These are phyloP conservation scores for Nemania sp. DNA, from an alignment of 2,329 filamentous ascomycete genomes.

Conservation along the genomic window DNA sequence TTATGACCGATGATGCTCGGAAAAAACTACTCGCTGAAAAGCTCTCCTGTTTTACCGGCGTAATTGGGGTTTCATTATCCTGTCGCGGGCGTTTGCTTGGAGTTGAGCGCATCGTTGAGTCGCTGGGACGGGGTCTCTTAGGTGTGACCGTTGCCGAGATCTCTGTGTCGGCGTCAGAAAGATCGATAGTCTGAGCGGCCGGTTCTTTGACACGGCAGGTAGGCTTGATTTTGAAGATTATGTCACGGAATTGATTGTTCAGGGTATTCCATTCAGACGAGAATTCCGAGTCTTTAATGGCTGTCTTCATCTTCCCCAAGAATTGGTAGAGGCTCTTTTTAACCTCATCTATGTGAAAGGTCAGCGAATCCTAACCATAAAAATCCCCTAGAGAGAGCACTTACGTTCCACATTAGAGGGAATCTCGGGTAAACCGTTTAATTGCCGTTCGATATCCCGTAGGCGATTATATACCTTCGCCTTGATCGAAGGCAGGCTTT, in stretches of 20 bases:
- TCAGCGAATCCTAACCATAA: background rate
- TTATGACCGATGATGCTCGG: constrained; percentile 45
- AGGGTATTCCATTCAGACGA: constrained; percentile 50
- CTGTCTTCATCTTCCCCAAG: constrained; percentile 62
- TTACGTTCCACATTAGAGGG: constrained; percentile 71
- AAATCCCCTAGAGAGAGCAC: background rate
- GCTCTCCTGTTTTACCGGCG: constrained; percentile 56
- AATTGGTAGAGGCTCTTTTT: constrained; percentile 70
- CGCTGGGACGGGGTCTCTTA: constrained; percentile 47
- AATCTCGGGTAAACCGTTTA: constrained; percentile 73
- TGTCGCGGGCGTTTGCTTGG: constrained; percentile 46
- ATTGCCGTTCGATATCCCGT: constrained; percentile 62
- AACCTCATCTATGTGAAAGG: constrained; percentile 61
- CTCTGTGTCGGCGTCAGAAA: constrained; percentile 48
- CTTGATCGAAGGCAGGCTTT: constrained; percentile 66
- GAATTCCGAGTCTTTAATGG: constrained; percentile 64
- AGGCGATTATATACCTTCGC: constrained; percentile 65
- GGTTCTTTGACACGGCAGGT: constrained; percentile 49
- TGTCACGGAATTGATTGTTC: constrained; percentile 51
- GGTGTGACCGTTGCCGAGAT: constrained; percentile 42
- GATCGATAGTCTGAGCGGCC: constrained; percentile 46
- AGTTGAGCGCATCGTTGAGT: constrained; percentile 49
- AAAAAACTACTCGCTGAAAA: constrained; percentile 43
- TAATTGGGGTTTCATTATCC: constrained; percentile 31
- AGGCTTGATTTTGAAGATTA: constrained; percentile 52